Percentiles rank a stretch among this genome's conserved stretches.
Evolutionary conservation across 805 yeast genomes (phyloP).

Genomic region (Lachancea sp.): DNA sequence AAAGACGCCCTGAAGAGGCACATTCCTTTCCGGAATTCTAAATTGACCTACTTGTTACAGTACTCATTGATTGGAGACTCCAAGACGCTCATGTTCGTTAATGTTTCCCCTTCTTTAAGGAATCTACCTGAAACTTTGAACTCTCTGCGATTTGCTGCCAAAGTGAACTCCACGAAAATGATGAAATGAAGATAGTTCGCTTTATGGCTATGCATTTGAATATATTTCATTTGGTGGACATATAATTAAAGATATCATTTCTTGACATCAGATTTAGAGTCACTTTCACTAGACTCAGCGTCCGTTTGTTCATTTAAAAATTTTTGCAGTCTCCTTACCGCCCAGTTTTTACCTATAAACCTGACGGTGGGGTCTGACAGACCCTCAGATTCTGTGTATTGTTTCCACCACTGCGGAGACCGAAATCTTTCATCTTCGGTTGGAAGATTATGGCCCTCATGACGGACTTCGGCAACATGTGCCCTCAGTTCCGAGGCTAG

Average conservation of each 20-base stretch:
- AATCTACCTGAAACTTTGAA: conserved; percentile 75
- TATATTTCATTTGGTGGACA: background rate
- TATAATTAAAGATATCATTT: background rate
- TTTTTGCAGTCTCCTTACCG: conserved; percentile 61
- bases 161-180: conserved; percentile 55
- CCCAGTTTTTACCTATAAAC: conserved; percentile 80
- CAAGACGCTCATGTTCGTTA: conserved; percentile 90
- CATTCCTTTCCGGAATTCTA: conserved; percentile 91
- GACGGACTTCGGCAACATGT: conserved; percentile 47
- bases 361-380: conserved; percentile 57
- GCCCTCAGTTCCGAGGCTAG: conserved; percentile 65
- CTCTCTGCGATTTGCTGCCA: conserved; percentile 83
- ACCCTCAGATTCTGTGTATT: conserved; percentile 60
- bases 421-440: conserved; percentile 66
- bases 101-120: conserved; percentile 58
- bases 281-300: background rate
- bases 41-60: conserved; percentile 78
- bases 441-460: conserved; percentile 36
- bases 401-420: conserved; percentile 68
- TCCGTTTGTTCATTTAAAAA: conserved; percentile 27
- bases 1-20: conserved; percentile 54
- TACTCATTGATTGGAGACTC: conserved; percentile 80
- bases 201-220: background rate
- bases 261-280: background rate
- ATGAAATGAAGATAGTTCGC: conserved; percentile 7